Conservation (phyloP, 306 rosid species). For the Psophocarpus tetragonolobus region DNA sequence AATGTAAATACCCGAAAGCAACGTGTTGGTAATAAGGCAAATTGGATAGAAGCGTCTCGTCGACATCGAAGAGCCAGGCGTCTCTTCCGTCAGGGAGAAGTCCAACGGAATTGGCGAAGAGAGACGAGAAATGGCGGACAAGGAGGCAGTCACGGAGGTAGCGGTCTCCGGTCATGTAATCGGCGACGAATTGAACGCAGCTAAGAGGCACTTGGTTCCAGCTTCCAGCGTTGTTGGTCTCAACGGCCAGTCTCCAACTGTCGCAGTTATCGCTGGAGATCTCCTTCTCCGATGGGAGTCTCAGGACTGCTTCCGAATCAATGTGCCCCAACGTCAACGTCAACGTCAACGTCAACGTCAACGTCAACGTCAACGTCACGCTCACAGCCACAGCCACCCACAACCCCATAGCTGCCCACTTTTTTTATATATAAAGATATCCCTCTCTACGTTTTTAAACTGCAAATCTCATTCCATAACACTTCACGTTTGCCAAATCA, state of each 20-base stretch:
- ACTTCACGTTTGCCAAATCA: no score
- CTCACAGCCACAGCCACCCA: no score
- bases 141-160: slow-evolving; percentile 52
- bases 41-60: slow-evolving; percentile 80
- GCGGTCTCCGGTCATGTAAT: slow-evolving; percentile 56
- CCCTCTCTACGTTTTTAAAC: no score
- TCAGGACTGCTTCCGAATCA: slow-evolving; percentile 39
- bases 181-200: slow-evolving; percentile 54
- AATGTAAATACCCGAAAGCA: slow-evolving; percentile 90
- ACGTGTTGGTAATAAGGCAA: slow-evolving; percentile 54
- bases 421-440: no score
- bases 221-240: slow-evolving; percentile 68
- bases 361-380: no score
- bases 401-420: no score
- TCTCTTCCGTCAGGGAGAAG: slow-evolving; percentile 56
- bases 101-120: slow-evolving; percentile 43
- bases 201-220: slow-evolving; percentile 59
- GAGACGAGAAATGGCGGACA: slow-evolving; percentile 39
- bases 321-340: slow-evolving; percentile 19
- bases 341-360: no score
- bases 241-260: slow-evolving; percentile 82
- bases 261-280: slow-evolving; percentile 53
- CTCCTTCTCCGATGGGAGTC: slow-evolving; percentile 35
- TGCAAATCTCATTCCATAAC: no score
- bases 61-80: slow-evolving; percentile 89